These are phyloP conservation scores for Protoeuglena noctilucae DNA, from an alignment of 139 green algal species.

Conservation along the genomic window DNA sequence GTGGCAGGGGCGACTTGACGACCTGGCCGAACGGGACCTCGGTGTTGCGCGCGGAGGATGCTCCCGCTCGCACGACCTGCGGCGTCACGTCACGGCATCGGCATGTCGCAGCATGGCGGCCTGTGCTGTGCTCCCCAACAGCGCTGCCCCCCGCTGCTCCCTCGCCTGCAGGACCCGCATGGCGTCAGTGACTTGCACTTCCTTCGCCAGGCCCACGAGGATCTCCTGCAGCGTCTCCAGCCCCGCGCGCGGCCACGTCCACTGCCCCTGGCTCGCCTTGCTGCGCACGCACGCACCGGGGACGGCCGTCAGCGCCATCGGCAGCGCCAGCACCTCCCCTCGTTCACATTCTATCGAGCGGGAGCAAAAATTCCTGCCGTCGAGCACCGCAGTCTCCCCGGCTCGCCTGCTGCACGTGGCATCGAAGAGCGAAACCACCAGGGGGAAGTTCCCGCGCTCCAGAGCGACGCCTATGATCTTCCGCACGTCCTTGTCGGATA, in stretches of 20 bases:
- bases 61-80: background rate
- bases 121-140: constrained; percentile 8
- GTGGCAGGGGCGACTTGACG: constrained; percentile 45
- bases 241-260: constrained; percentile 37
- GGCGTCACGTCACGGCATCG: background rate
- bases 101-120: no score
- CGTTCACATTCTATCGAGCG: background rate
- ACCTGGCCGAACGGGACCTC: constrained; percentile 58
- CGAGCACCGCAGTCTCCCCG: background rate
- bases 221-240: constrained; percentile 32
- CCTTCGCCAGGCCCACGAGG: constrained; percentile 53
- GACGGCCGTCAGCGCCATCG: background rate
- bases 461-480: constrained; percentile 27
- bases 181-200: constrained; percentile 32
- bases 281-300: constrained; percentile 3
- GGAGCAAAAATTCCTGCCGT: background rate
- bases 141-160: constrained; percentile 31
- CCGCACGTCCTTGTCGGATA: constrained; percentile 10
- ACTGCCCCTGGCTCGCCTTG: background rate
- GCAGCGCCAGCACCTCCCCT: no score
- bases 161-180: no score
- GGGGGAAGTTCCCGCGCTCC: constrained; percentile 33
- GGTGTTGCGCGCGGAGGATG: constrained; percentile 2
- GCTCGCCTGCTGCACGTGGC: constrained; percentile 27
- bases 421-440: constrained; percentile 47